Conservation (phyloP, 2,329 filamentous ascomycete genomes). For the Arthrobotrys sinensis region DNA sequence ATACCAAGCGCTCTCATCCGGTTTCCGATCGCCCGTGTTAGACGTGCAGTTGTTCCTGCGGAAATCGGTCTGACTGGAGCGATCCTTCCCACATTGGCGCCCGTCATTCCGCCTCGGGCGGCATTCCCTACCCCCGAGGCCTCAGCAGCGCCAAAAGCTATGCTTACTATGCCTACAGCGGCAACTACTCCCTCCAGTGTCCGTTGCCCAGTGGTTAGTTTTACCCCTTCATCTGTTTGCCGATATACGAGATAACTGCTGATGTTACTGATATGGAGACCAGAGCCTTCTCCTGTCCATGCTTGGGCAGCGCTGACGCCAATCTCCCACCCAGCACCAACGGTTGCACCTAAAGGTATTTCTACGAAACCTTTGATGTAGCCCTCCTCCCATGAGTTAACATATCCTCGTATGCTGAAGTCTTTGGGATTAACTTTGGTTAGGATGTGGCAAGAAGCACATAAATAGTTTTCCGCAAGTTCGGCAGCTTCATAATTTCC, state of each 20-base stretch:
- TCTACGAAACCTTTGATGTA: conserved; percentile 1
- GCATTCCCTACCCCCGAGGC: background rate
- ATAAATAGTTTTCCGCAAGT: conserved; percentile 1
- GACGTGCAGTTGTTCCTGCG: background rate
- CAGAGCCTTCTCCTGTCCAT: background rate
- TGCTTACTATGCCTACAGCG: background rate
- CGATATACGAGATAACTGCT: conserved; percentile 3
- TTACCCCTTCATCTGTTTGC: background rate
- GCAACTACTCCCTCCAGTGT: background rate
- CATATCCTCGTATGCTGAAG: background rate
- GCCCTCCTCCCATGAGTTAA: background rate
- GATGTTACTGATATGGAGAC: background rate
- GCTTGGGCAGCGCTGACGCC: background rate
- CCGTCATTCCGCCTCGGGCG: background rate
- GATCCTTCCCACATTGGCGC: background rate
- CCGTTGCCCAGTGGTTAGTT: background rate
- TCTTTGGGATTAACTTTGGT: background rate
- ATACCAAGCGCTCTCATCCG: background rate
- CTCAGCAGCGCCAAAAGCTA: background rate
- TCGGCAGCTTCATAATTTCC: background rate
- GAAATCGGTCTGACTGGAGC: background rate
- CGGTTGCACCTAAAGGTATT: background rate
- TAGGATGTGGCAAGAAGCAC: background rate
- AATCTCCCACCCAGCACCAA: background rate
- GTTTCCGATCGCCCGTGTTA: background rate